These are phyloP conservation scores for Spinacia oleracea DNA, from an alignment of 179 eudicot species.

Conservation along the genomic window DNA sequence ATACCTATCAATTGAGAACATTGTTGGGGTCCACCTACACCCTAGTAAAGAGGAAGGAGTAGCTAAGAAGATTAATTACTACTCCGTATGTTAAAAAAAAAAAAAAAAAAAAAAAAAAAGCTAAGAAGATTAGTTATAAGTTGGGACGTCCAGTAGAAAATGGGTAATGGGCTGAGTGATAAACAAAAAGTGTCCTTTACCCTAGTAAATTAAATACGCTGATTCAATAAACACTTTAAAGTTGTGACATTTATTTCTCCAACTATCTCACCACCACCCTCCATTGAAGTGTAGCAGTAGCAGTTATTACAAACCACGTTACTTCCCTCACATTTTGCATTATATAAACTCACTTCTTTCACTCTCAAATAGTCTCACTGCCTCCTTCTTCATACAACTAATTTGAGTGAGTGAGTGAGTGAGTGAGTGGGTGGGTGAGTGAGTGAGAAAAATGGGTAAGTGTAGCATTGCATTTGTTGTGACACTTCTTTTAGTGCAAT, in stretches of 20 bases:
- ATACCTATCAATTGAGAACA: no score
- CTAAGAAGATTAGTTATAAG: no score
- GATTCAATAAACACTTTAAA: no score
- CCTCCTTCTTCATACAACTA: not conserved
- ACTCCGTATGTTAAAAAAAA: no score
- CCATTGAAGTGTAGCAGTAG: no score
- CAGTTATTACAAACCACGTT: slow-evolving; percentile 1
- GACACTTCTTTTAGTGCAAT: slow-evolving; percentile 23
- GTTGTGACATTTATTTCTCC: slow-evolving; percentile 11
- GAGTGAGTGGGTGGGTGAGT: not conserved
- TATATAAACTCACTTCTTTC: slow-evolving; percentile 23
- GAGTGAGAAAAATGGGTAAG: slow-evolving; percentile 20
- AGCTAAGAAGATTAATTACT: no score
- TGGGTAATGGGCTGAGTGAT: no score
- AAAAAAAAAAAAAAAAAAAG: no score
- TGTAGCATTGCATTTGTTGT: slow-evolving; percentile 7
- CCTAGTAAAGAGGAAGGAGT: no score
- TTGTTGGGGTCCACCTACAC: no score
- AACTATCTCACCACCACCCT: slow-evolving; percentile 22
- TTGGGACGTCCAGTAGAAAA: no score
- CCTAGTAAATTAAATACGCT: not conserved
- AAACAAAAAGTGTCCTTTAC: no score
- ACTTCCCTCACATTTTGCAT: not conserved
- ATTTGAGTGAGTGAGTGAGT: not conserved
- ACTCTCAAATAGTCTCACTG: not conserved